phyloP scores from a whole-genome alignment of 164 flowering plant genomes.

The Tinospora cordifolia region DNA sequence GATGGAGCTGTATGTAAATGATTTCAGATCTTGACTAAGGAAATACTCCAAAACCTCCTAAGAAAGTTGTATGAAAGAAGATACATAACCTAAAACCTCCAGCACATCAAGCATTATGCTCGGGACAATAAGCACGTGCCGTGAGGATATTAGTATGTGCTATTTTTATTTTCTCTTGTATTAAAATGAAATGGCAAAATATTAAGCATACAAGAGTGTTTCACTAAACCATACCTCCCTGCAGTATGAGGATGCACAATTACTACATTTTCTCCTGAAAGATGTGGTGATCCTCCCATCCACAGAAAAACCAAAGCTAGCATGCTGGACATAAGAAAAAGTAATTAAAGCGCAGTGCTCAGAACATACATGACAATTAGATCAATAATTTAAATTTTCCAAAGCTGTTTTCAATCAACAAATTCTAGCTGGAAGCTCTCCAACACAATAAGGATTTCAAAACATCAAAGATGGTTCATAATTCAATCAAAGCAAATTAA shows the following conservation, averaged over 20 bases:
- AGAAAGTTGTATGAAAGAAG: neutral
- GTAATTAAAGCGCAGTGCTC: no score
- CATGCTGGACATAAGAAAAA: constrained; percentile 42
- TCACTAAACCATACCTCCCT: constrained; percentile 40
- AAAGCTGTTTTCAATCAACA: neutral
- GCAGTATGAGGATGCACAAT: constrained; percentile 54
- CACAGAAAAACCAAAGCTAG: constrained; percentile 76
- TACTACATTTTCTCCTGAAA: constrained; percentile 59
- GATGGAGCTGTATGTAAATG: no score
- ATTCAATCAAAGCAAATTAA: neutral
- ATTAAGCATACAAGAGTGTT: neutral
- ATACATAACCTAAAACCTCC: neutral
- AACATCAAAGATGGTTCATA: neutral
- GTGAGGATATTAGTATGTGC: neutral
- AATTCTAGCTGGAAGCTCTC: neutral
- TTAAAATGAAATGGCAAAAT: neutral
- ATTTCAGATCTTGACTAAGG: no score
- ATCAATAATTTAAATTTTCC: neutral
- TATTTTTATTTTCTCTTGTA: neutral
- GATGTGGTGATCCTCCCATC: constrained; percentile 64
- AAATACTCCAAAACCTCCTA: no score
- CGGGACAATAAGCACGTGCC: neutral
- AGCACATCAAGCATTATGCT: no score
- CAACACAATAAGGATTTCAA: no score
- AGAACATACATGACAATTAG: no score